phyloP scores from a whole-genome alignment of 2,329 filamentous ascomycete species.

The Ophiostoma piceae region DNA sequence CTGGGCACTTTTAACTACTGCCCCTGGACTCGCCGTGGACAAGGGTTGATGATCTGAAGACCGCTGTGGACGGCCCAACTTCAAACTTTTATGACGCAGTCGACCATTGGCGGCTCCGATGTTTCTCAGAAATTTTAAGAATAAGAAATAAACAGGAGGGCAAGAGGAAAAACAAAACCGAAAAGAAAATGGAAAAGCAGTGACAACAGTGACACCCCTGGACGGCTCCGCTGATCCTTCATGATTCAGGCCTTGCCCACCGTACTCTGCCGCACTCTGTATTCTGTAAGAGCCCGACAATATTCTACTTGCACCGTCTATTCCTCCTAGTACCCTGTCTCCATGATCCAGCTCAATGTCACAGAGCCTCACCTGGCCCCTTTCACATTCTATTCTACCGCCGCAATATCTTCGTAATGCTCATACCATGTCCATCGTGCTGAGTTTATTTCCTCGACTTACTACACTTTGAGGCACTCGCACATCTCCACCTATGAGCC shows the following conservation, averaged over 20 bases:
- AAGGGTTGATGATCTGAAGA: neutral
- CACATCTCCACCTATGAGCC: neutral
- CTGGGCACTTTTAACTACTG: neutral
- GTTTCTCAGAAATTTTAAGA: neutral
- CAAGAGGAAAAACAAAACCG: neutral
- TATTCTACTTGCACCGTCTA: neutral
- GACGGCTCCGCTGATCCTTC: neutral
- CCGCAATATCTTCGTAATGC: neutral
- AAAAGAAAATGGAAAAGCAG: neutral
- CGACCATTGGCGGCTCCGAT: neutral
- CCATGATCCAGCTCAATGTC: constrained; percentile 6
- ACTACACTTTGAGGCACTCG: neutral
- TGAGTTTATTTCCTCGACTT: neutral
- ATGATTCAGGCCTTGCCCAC: neutral
- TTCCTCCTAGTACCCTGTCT: neutral
- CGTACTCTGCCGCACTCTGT: too few relatives aligned
- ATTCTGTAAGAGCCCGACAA: neutral
- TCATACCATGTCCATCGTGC: neutral
- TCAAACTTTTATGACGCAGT: neutral
- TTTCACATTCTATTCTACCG: neutral
- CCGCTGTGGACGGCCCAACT: neutral
- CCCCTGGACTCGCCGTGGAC: neutral
- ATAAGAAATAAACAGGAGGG: neutral
- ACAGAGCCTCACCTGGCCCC: constrained; percentile 10
- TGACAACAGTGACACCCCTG: neutral